A percentile compares a stretch with the other conserved stretches of the same genome.
These are phyloP conservation scores for Fusarium decemcellulare DNA, from an alignment of 2,329 filamentous ascomycete species.

Conservation along the genomic window DNA sequence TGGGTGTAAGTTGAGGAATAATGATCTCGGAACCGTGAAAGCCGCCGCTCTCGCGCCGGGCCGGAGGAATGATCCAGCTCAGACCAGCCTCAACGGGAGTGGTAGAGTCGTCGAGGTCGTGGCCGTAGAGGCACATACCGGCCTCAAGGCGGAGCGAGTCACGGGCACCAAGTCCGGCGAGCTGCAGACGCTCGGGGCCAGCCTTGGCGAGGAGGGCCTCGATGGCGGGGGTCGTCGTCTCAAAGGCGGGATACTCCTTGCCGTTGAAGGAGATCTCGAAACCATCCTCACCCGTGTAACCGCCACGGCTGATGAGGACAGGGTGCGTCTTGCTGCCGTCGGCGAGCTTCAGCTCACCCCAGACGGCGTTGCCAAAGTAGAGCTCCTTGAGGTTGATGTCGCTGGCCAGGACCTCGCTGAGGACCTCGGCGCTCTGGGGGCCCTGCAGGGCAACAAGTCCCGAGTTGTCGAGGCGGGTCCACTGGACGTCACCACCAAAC, in stretches of 20 bases:
- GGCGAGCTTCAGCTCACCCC: slow-evolving; percentile 74
- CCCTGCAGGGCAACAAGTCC: slow-evolving; percentile 93
- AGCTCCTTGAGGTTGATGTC: slow-evolving; percentile 74
- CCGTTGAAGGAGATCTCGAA: slow-evolving; percentile 90
- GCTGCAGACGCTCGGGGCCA: slow-evolving; percentile 73
- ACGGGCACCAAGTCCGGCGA: slow-evolving; percentile 90
- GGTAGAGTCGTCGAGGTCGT: slow-evolving; percentile 88
- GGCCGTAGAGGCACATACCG: slow-evolving; percentile 99
- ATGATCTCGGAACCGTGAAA: slow-evolving; percentile 90
- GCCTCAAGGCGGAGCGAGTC: slow-evolving; percentile 95
- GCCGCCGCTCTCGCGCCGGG: slow-evolving; percentile 75
- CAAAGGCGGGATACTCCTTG: slow-evolving; percentile 56
- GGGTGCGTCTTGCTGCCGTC: slow-evolving; percentile 60
- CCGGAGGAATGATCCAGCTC: slow-evolving; percentile 87
- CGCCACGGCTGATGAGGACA: slow-evolving; percentile 83
- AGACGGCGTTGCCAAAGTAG: slow-evolving; percentile 85
- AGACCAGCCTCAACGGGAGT: slow-evolving; percentile 72
- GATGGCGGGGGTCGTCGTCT: slow-evolving; percentile 68
- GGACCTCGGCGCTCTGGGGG: slow-evolving; percentile 79
- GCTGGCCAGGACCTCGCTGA: slow-evolving; percentile 72
- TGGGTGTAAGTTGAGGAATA: slow-evolving; percentile 80
- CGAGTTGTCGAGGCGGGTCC: slow-evolving; percentile 79
- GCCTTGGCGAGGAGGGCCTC: slow-evolving; percentile 78
- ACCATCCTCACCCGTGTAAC: slow-evolving; percentile 98
- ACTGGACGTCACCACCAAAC: slow-evolving; percentile 69